Percentiles rank a stretch among this genome's conserved stretches.
Conservation (phyloP, 768 basidiomycete genomes). For the Xerocomus spinulosus region DNA sequence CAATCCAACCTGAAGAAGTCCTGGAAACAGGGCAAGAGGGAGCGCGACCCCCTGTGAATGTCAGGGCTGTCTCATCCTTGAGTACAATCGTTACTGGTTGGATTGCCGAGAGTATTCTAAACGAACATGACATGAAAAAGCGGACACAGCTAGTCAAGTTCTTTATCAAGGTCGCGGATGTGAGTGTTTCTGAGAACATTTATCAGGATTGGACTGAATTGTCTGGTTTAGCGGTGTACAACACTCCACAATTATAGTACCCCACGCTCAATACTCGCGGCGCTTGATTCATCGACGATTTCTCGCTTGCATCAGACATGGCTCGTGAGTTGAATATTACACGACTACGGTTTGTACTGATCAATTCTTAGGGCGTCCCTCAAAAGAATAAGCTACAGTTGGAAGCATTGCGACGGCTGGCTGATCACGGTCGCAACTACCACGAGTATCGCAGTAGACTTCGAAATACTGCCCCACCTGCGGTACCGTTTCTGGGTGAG, state of each 20-base stretch:
- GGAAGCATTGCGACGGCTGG: constrained; percentile 75
- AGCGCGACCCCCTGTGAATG: constrained; percentile 57
- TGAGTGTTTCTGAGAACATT: constrained; percentile 38
- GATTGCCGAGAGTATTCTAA: constrained; percentile 92
- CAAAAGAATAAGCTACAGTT: constrained; percentile 81
- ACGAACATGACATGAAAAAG: constrained; percentile 86
- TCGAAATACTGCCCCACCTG: constrained; percentile 85
- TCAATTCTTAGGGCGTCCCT: constrained; percentile 59
- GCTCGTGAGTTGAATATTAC: constrained; percentile 55
- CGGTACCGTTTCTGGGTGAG: constrained; percentile 90
- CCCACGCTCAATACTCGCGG: constrained; percentile 86
- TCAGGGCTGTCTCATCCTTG: constrained; percentile 80
- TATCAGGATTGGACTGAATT: constrained; percentile 8
- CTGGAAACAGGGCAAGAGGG: constrained; percentile 78
- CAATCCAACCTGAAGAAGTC: constrained; percentile 84
- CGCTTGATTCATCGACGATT: constrained; percentile 93
- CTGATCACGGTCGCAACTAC: constrained; percentile 88
- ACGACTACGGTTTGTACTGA: constrained; percentile 3
- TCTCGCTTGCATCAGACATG: constrained; percentile 90
- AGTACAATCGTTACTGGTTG: constrained; percentile 94
- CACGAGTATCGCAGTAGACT: constrained; percentile 86
- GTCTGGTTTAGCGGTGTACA: constrained; percentile 65
- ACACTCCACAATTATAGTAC: constrained; percentile 87
- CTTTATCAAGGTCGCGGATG: constrained; percentile 91
- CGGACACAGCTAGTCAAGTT: constrained; percentile 77